These are phyloP conservation scores for Vaccinium corymbosum DNA, from an alignment of 148 eudicot genomes.

Conservation along the genomic window DNA sequence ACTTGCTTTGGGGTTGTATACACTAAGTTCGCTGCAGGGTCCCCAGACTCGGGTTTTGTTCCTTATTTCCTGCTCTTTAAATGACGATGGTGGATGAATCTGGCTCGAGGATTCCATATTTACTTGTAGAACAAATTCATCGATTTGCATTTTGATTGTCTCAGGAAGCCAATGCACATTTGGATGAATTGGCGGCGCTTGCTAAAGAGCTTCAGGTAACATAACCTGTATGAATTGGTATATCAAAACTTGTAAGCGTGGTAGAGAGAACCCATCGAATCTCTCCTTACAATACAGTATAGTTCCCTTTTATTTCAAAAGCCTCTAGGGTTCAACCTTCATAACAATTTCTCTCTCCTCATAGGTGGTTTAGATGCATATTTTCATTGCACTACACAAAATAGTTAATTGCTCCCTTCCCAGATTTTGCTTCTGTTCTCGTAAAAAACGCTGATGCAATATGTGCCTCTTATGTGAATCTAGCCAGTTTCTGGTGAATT, in stretches of 20 bases:
- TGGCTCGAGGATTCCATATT: not conserved
- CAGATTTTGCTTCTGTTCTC: not conserved
- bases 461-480: no score
- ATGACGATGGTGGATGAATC: not conserved
- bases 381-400: not conserved
- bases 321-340: not conserved
- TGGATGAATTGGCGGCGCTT: slow-evolving; percentile 88
- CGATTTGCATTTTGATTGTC: slow-evolving; percentile 14
- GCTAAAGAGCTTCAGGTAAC: slow-evolving; percentile 87
- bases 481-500: no score
- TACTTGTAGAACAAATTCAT: not conserved
- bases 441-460: no score
- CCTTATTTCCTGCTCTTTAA: not conserved
- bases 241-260: not conserved
- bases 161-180: slow-evolving; percentile 82
- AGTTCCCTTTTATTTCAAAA: no score
- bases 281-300: not conserved
- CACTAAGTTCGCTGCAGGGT: not conserved
- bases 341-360: not conserved
- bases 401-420: not conserved
- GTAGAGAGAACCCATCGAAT: not conserved
- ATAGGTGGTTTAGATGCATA: not conserved
- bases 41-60: not conserved
- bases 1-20: slow-evolving; percentile 9
- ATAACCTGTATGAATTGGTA: slow-evolving; percentile 4